Base-by-base conservation (phyloP, 257 asterid genomes). In the Primulina eburnea region DNA sequence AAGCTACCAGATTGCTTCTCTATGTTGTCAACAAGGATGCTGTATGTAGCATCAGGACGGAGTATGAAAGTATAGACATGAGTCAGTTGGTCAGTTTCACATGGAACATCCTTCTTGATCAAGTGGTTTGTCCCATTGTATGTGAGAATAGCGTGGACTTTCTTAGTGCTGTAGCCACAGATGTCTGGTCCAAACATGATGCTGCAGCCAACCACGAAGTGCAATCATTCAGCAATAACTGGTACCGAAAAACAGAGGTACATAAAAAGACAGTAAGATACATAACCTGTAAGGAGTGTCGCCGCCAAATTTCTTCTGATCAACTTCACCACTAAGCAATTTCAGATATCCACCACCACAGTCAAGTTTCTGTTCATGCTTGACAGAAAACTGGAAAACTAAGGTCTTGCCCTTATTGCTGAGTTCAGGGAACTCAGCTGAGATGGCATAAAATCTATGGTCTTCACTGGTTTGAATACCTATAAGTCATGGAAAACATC, bases 341-440 rank as follows among this genome's bases (percentile, higher is more conserved):
- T 94, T 94, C 99, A 94, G 87, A 86, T 94, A 94, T 69, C 99
- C 99, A 78, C 99, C 99, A 71, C 97, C 99, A 80, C 99, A 94
- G 84, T 94, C 99, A 66, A 94, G 97, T 84, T 94, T 94, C 78
- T 94, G 99, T 76, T 94, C 99, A 68, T 94, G 99, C 89, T 94
- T 94, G 76, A 94, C 97, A 2, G 96, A 83, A 74, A 91, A 94
- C 73, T 94, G 99, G 76, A 94, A 94, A 37, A 94, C 95, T 59
- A 94, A 69, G 73, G 90, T 89, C 60, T 85, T 86, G 6, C 85
- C 99, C 83, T 91, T 91, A 82, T 94, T 94, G 87, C 95, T 94
- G 73, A 94, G 84, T 82, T 94, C 97, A 59, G 99, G 97, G 82
- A 73, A 89, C 80, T 89, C 95, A 30, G 97, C 97, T 60, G 99